Conservation (phyloP, 495 filamentous ascomycete species). For the Penicillium pulvis region DNA sequence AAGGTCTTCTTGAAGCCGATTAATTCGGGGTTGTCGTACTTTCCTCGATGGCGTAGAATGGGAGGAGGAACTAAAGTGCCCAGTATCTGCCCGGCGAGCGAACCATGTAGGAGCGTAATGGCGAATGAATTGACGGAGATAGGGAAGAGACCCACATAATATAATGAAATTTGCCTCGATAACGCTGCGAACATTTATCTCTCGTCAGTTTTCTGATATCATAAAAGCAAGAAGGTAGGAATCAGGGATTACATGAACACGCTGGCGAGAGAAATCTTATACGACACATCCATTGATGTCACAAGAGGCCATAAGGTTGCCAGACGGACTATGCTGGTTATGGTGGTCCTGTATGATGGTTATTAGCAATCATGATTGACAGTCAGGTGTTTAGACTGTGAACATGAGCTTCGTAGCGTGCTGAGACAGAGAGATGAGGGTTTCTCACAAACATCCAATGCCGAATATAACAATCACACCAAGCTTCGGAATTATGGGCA, state of each 20-base stretch:
- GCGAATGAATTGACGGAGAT: slow-evolving; percentile 11
- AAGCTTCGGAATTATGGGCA: slow-evolving; percentile 10
- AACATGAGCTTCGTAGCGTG: not conserved
- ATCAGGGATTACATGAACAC: slow-evolving; percentile 6
- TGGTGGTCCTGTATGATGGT: slow-evolving; percentile 4
- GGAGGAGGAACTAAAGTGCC: too few species aligned
- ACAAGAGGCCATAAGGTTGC: slow-evolving; percentile 19
- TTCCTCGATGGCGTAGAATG: too few species aligned
- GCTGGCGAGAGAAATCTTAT: slow-evolving; percentile 11
- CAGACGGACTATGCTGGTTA: slow-evolving; percentile 18
- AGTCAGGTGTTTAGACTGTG: not conserved
- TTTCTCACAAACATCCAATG: not conserved
- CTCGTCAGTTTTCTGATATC: not conserved
- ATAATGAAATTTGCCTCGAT: slow-evolving; percentile 17
- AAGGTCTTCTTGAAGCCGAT: too few species aligned
- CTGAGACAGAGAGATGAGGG: not conserved
- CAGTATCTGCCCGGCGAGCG: not conserved
- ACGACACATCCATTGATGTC: slow-evolving; percentile 11
- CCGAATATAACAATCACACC: not conserved
- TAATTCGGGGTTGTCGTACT: too few species aligned
- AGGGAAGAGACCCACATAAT: slow-evolving; percentile 11
- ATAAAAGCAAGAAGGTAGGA: not conserved
- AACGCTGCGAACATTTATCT: slow-evolving; percentile 1
- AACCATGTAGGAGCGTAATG: not conserved
- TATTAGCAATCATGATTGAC: not conserved